phyloP scores from a whole-genome alignment of 106 monocot genomes.

The Xerophyta viscosa region DNA sequence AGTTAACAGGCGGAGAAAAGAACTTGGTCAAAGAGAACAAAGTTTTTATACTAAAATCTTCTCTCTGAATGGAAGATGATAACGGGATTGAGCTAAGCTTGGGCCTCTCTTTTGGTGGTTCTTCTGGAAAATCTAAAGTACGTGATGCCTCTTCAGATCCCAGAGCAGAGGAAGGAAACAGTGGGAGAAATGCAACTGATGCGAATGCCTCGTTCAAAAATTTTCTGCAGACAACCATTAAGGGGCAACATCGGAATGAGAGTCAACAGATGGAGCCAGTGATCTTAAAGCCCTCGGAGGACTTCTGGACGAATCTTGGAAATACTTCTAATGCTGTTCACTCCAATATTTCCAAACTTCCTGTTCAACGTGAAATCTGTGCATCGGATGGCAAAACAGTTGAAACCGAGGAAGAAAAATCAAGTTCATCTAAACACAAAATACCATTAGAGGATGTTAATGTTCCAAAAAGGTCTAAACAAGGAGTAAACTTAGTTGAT shows the following conservation, averaged over 20 bases:
- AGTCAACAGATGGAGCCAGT: slow-evolving; percentile 22
- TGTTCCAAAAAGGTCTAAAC: slow-evolving; percentile 51
- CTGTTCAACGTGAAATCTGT: slow-evolving; percentile 36
- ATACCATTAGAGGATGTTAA: slow-evolving; percentile 44
- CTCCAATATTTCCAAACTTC: slow-evolving; percentile 19
- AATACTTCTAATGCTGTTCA: slow-evolving; percentile 21
- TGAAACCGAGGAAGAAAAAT: slow-evolving; percentile 36
- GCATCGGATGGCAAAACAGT: slow-evolving; percentile 24
- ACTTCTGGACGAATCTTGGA: slow-evolving; percentile 43
- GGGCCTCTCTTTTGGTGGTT: slow-evolving; percentile 80
- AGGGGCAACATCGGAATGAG: slow-evolving; percentile 20
- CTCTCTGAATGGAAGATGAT: slow-evolving; percentile 96
- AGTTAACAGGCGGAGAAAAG: too few species aligned
- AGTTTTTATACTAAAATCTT: too few species aligned
- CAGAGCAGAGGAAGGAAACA: slow-evolving; percentile 48
- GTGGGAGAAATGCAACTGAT: slow-evolving; percentile 13
- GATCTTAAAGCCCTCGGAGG: slow-evolving; percentile 25
- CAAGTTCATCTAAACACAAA: slow-evolving; percentile 43
- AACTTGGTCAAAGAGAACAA: too few species aligned
- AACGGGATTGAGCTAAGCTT: slow-evolving; percentile 86
- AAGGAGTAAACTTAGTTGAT: slow-evolving; percentile 15
- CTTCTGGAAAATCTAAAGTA: slow-evolving; percentile 51
- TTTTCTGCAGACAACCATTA: slow-evolving; percentile 36
- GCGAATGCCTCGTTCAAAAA: slow-evolving; percentile 31
- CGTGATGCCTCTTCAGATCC: slow-evolving; percentile 35